Evolutionary conservation across 441 rosid species (phyloP), one percentile per base, ranked within the genome.

Genomic region (Croton laevigatus): DNA sequence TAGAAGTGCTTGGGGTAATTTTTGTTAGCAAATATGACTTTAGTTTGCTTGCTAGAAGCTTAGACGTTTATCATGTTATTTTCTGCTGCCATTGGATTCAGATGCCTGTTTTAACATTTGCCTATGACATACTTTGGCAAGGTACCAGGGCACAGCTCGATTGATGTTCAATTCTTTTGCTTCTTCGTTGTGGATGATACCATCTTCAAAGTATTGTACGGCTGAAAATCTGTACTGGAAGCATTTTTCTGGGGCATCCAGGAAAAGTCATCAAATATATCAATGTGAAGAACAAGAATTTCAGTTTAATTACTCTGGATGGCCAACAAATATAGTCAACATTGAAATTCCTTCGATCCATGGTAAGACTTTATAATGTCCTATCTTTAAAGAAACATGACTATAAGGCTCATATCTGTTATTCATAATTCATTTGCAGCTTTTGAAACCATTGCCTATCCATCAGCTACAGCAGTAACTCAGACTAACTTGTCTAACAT

Each of bases 91-190:
- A 19, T 51, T 77, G 59, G 55, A 62, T 80, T 45, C 69, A 46
- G 60, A 55, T 55, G 45, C 62, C 61, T 62, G 51, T 82, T 72
- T 71, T 89, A 84, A 89, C 78, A 72, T 73, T 73, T 73, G 69
- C 73, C 70, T 74, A 68, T 76, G 67, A 66, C 71, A 80, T 75
- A 67, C 79, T 80, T 80, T 75, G 86, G 89, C 91, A 86, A 85
- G 94, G 84, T 83, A 69, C 79, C 98, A 95, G 98, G 99, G 98
- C 75, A 95, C 99, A 70, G 93, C 96, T 79, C 87, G 98, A 62
- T 77, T 89, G 86, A 83, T 95, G 87, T 89, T 76, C 85, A 91
- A 85, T 84, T 93, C 99, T 42, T 92, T 91, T 74, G 91, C 86
- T 74, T 91, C 99, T 67, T 89, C 96, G 14, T 76, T 89, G 62